A percentile compares a stretch with the other conserved stretches of the same genome.
These are phyloP conservation scores for Dacryopinax spathularia DNA, from an alignment of 768 basidiomycete genomes.

Conservation along the genomic window DNA sequence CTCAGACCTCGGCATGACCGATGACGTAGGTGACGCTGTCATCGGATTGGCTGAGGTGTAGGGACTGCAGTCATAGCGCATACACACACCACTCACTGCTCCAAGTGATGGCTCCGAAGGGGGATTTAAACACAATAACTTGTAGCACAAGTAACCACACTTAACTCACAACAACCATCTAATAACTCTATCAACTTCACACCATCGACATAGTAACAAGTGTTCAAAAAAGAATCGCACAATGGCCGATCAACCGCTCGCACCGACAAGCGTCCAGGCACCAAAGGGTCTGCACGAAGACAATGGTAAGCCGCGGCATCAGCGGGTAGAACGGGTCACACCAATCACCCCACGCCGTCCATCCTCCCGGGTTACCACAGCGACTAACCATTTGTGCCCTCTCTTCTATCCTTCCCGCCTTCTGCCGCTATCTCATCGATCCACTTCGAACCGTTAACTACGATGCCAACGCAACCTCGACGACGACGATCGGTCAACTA, in stretches of 20 bases:
- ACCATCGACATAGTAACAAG: background rate
- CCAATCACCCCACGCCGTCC: conserved; percentile 1
- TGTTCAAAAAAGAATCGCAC: too few species aligned
- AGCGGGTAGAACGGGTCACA: too few species aligned
- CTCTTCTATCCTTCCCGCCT: background rate
- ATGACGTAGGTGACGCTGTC: background rate
- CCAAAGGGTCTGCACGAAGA: background rate
- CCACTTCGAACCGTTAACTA: background rate
- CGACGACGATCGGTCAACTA: background rate
- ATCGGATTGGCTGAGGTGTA: background rate
- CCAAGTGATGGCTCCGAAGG: too few species aligned
- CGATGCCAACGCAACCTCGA: background rate
- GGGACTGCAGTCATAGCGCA: too few species aligned
- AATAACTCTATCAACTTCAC: too few species aligned
- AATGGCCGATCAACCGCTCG: conserved; percentile 1
- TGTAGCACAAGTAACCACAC: background rate
- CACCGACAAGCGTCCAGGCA: background rate
- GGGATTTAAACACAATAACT: background rate
- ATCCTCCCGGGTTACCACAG: background rate
- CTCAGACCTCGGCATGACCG: too few species aligned
- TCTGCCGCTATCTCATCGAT: background rate
- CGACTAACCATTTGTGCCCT: background rate
- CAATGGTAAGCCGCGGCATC: background rate
- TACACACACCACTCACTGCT: background rate
- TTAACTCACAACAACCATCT: background rate